Conservation (phyloP, 2,329 filamentous ascomycete species). For the Periconia sp. region DNA sequence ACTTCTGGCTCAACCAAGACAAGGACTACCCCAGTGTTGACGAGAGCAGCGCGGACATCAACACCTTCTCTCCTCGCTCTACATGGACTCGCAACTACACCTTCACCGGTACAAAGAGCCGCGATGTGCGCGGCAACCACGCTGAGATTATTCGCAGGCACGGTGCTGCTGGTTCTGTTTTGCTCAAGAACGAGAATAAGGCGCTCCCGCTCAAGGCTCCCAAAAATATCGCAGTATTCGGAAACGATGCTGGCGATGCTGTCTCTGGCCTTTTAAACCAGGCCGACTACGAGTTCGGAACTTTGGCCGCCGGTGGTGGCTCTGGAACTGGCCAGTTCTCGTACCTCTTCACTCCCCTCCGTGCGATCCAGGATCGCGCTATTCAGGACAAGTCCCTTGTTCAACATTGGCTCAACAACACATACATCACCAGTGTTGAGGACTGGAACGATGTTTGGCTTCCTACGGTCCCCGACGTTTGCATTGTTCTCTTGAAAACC, state of each 20-base stretch:
- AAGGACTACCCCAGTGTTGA: slow-evolving; percentile 44
- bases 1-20: slow-evolving; percentile 47
- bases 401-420: slow-evolving; percentile 48
- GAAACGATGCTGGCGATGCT: slow-evolving; percentile 49
- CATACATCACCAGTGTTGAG: slow-evolving; percentile 36
- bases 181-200: slow-evolving; percentile 53
- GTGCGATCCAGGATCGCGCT: slow-evolving; percentile 42
- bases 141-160: slow-evolving; percentile 43
- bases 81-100: slow-evolving; percentile 38
- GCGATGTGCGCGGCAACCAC: slow-evolving; percentile 47
- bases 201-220: slow-evolving; percentile 57
- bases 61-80: slow-evolving; percentile 44
- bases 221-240: slow-evolving; percentile 52
- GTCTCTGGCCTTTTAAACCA: slow-evolving; percentile 42
- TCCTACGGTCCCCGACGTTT: slow-evolving; percentile 44
- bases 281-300: slow-evolving; percentile 41
- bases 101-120: slow-evolving; percentile 35
- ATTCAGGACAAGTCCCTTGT: slow-evolving; percentile 44
- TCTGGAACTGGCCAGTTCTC: slow-evolving; percentile 46
- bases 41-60: slow-evolving; percentile 29
- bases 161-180: slow-evolving; percentile 44
- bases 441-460: slow-evolving; percentile 15
- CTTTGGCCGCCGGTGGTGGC: slow-evolving; percentile 47
- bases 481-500: slow-evolving; percentile 62
- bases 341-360: slow-evolving; percentile 46